Evolutionary conservation across 2,329 filamentous ascomycete genomes (phyloP), one percentile per base, ranked within the genome.

Genomic region (Botrytis tulipae): DNA sequence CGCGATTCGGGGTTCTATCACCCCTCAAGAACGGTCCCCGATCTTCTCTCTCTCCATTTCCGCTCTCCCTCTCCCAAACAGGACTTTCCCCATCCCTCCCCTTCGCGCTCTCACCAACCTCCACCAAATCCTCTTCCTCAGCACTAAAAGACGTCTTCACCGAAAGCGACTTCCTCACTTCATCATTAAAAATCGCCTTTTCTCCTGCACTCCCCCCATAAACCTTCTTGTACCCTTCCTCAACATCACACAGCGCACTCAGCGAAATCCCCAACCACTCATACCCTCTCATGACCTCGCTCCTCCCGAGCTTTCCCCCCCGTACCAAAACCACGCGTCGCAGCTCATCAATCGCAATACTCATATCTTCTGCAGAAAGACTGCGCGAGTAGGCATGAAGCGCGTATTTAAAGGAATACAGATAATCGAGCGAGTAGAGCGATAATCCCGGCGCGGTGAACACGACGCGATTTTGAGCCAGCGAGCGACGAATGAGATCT

Each of bases 361-460:
- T 88, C 14, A 91, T 84, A 32, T 78, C 74, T 2, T 32, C n/a
- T 18, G 73, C 70, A 0, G 77, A 73, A 7, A 79, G 83, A 79
- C 84, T 85, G 73, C 83, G 84, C 7, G 87, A 85, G 79, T 91
- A 91, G 76, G 85, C 85, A 29, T 87, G 85, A 18, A 92, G 84
- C 1, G 88, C 87, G 65, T 85, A 84, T 80, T 91, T 91, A 82
- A 92, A 88, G 60, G 87, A 89, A 82, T 91, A 92, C 63, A 91
- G 81, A 68, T 88, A 85, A 80, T 92, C 90, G 18, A 91, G 84
- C 0, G 88, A 85, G 22, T 91, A 80, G 12, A 92, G 82, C 0
- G 86, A 89, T 18, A 92, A 83, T 29, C 88, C 88, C 40, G 88
- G 86, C 2, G 87, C 85, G 2, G 86, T 85, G 83, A 90, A 91